phyloP scores from a whole-genome alignment of 1,139 yeast genomes.

The Debaryomycetaceae sp. region DNA sequence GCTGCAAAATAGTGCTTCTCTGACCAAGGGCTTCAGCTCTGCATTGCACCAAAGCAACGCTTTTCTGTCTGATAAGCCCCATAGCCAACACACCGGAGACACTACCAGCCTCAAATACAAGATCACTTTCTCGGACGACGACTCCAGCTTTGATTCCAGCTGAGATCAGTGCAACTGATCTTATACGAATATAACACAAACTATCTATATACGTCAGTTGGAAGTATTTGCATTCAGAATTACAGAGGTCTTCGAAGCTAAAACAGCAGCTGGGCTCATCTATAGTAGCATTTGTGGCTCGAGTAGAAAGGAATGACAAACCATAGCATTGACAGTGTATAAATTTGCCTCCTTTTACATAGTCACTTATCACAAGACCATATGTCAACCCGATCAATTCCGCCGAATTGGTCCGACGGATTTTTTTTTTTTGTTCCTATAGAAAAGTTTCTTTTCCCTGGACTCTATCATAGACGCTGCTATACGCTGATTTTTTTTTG shows the following conservation, averaged over 20 bases:
- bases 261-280: too few species aligned
- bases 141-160: slow-evolving; percentile 1
- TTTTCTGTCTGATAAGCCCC: not conserved
- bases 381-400: not conserved
- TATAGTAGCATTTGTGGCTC: too few species aligned
- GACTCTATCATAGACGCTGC: too few species aligned
- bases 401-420: not conserved
- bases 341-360: not conserved
- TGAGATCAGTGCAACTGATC: not conserved
- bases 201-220: too few species aligned
- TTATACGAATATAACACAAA: too few species aligned
- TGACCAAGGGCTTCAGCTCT: not conserved
- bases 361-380: not conserved
- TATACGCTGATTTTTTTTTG: too few species aligned
- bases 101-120: slow-evolving; percentile 1
- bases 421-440: too few species aligned
- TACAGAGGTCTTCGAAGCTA: too few species aligned
- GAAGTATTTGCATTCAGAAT: too few species aligned
- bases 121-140: slow-evolving; percentile 5
- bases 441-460: not conserved
- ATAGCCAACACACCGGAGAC: not conserved
- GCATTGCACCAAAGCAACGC: not conserved
- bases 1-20: not conserved
- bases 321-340: too few species aligned
- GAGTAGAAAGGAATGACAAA: too few species aligned